These are phyloP conservation scores for Fonsecaea erecta DNA, from an alignment of 2,329 filamentous ascomycete species.

Conservation along the genomic window DNA sequence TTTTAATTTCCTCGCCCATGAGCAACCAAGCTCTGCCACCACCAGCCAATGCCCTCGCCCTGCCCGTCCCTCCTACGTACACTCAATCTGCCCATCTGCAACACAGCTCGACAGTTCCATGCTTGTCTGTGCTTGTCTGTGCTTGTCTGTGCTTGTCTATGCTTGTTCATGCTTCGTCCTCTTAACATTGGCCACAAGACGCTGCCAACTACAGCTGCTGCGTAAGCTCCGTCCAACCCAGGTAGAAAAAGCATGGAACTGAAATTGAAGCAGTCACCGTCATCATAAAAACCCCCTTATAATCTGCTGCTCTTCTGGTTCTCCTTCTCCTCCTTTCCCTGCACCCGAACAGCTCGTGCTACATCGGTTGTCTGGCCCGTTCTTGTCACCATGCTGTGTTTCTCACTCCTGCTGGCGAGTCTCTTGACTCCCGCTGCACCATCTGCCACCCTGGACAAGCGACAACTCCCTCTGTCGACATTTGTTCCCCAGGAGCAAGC, in stretches of 20 bases:
- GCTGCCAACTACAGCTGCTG: neutral
- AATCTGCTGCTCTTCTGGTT: neutral
- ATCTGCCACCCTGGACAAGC: conserved; percentile 17
- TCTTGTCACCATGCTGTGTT: conserved; percentile 7
- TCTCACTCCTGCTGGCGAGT: neutral
- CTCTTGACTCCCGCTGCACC: conserved; percentile 11
- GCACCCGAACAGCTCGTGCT: neutral
- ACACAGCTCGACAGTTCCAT: neutral
- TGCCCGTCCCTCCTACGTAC: neutral
- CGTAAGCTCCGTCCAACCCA: neutral
- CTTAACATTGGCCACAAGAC: neutral
- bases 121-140: neutral
- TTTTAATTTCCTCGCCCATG: neutral
- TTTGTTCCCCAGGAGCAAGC: conserved; percentile 54
- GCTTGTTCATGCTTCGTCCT: neutral
- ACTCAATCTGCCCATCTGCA: neutral
- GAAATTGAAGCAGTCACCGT: neutral
- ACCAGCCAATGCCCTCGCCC: neutral
- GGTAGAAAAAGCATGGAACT: neutral
- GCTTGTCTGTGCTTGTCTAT: too few species aligned
- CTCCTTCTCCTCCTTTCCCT: neutral
- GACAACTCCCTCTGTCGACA: conserved; percentile 36
- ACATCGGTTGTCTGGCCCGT: neutral
- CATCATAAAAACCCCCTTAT: neutral
- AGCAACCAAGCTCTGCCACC: neutral